These are phyloP conservation scores for Hippophae tibetana DNA, from an alignment of 306 rosid genomes.

Conservation along the genomic window DNA sequence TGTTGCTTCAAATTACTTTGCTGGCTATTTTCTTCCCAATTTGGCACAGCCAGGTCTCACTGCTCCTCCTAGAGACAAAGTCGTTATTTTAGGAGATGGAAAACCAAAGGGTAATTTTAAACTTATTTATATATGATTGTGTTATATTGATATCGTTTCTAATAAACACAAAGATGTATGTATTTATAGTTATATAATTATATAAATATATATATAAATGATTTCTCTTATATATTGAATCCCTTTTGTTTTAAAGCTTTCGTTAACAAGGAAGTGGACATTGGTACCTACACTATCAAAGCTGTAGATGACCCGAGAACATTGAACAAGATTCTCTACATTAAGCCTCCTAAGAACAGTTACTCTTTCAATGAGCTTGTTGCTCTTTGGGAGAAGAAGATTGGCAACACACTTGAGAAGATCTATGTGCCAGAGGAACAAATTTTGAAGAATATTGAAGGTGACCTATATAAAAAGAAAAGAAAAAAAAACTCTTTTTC, in stretches of 20 bases:
- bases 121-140: background rate
- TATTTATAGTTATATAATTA: no score
- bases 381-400: slow-evolving; percentile 33
- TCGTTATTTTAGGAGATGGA: slow-evolving; percentile 34
- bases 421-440: slow-evolving; percentile 26
- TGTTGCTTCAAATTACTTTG: slow-evolving; percentile 29
- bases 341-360: slow-evolving; percentile 21
- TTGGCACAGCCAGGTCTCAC: slow-evolving; percentile 26
- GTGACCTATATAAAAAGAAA: background rate
- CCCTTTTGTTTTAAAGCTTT: slow-evolving; percentile 12
- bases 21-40: slow-evolving; percentile 27
- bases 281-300: slow-evolving; percentile 21
- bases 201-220: no score
- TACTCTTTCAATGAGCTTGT: slow-evolving; percentile 30
- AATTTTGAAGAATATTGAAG: slow-evolving; percentile 30
- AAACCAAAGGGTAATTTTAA: slow-evolving; percentile 25
- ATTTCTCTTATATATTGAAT: background rate
- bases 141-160: no score
- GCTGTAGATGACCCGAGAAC: slow-evolving; percentile 42
- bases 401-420: slow-evolving; percentile 24
- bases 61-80: slow-evolving; percentile 31
- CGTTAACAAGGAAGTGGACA: slow-evolving; percentile 38
- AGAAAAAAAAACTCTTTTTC: no score
- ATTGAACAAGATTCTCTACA: slow-evolving; percentile 32
- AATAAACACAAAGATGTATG: no score